Percentiles rank a stretch among this genome's conserved stretches.
Evolutionary conservation across 2,329 filamentous ascomycete species (phyloP).

Genomic region (Cryphonectria nitschkei): DNA sequence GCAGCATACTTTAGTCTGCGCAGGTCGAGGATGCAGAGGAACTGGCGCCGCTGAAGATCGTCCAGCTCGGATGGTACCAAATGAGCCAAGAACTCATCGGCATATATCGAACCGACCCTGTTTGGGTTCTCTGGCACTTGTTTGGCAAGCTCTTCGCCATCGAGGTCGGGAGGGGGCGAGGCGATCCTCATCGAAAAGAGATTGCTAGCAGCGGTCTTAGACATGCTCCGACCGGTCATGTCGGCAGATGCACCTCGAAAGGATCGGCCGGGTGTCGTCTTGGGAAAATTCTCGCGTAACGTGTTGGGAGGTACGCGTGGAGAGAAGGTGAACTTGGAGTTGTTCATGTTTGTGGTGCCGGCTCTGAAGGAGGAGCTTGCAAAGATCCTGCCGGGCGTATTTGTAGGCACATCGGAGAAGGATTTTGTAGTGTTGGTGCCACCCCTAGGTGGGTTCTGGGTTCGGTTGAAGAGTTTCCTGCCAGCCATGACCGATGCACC

Average conservation of each 20-base stretch:
- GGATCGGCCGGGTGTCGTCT: constrained; percentile 47
- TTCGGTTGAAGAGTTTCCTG: constrained; percentile 41
- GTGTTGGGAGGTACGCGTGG: constrained; percentile 50
- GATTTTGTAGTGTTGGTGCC: constrained; percentile 29
- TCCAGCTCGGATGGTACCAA: constrained; percentile 61
- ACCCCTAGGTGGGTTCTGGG: constrained; percentile 39
- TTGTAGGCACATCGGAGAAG: constrained; percentile 30
- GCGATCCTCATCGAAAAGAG: constrained; percentile 63
- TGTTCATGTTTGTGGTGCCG: constrained; percentile 34
- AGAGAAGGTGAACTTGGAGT: constrained; percentile 44
- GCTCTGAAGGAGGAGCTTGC: constrained; percentile 34
- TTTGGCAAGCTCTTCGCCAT: constrained; percentile 57
- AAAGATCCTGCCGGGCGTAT: constrained; percentile 41
- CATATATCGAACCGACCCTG: constrained; percentile 59
- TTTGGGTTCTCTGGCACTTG: constrained; percentile 58
- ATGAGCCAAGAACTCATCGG: constrained; percentile 61
- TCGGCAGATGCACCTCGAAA: constrained; percentile 52
- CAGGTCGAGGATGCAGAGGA: constrained; percentile 65
- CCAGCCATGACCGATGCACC: constrained; percentile 39
- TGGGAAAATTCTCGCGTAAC: constrained; percentile 53
- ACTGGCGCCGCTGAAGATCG: constrained; percentile 63
- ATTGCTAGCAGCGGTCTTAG: constrained; percentile 53
- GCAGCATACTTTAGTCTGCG: constrained; percentile 65
- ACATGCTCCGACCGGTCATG: constrained; percentile 53
- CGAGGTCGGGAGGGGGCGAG: constrained; percentile 59